Evolutionary conservation across 306 rosid genomes (phyloP).

Genomic region (Ceratonia siliqua): DNA sequence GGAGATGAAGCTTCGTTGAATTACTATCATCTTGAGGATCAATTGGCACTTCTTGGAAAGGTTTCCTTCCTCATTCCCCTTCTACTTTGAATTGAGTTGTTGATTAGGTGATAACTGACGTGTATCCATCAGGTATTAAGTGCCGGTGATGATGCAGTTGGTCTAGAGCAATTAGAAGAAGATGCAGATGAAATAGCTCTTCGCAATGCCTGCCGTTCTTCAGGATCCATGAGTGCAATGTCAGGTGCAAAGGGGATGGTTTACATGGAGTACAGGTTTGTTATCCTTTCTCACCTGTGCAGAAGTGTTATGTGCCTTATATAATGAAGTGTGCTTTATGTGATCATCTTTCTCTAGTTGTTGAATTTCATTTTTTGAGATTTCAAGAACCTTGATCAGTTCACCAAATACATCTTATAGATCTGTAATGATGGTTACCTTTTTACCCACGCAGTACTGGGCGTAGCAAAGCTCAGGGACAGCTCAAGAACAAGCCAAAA

Average conservation of each 20-base stretch:
- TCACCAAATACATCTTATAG: slow-evolving; percentile 6
- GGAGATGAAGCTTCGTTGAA: slow-evolving; percentile 74
- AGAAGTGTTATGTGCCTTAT: not conserved
- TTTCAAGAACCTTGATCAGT: not conserved
- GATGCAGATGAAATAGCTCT: slow-evolving; percentile 82
- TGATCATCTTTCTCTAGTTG: not conserved
- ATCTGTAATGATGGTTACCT: slow-evolving; percentile 11
- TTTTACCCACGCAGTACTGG: slow-evolving; percentile 55
- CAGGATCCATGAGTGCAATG: slow-evolving; percentile 85
- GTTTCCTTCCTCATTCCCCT: slow-evolving; percentile 36
- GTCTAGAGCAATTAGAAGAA: slow-evolving; percentile 86
- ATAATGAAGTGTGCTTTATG: not conserved
- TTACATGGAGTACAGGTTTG: slow-evolving; percentile 88
- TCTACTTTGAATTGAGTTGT: slow-evolving; percentile 18
- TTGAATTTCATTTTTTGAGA: slow-evolving; percentile 4
- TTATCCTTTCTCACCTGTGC: not conserved
- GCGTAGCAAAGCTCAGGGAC: slow-evolving; percentile 54
- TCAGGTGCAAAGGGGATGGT: slow-evolving; percentile 90
- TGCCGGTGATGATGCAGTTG: slow-evolving; percentile 86
- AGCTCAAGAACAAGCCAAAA: slow-evolving; percentile 78
- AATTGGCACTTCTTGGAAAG: slow-evolving; percentile 80
- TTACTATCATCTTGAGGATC: slow-evolving; percentile 75
- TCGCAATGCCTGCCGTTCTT: slow-evolving; percentile 56
- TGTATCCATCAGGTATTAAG: slow-evolving; percentile 60
- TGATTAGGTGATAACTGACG: slow-evolving; percentile 32